phyloP scores from a whole-genome alignment of 305 asterid genomes.

The Ilex paraguariensis region DNA sequence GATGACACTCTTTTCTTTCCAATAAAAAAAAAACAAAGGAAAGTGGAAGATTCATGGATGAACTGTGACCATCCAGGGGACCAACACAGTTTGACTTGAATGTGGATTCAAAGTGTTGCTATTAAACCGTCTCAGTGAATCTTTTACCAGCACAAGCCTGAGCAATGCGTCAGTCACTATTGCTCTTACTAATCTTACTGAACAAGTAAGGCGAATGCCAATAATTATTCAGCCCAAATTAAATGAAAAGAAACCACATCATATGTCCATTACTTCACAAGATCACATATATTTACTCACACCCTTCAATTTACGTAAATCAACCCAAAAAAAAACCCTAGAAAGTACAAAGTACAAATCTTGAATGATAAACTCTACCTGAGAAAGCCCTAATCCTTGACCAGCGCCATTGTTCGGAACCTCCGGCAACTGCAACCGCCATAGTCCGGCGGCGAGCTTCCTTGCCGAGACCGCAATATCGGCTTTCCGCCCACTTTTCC shows the following conservation, averaged over 20 bases:
- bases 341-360: background rate
- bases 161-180: background rate
- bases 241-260: background rate
- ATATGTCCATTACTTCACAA: background rate
- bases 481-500: constrained; percentile 35
- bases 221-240: background rate
- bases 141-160: background rate
- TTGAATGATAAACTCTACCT: constrained; percentile 36
- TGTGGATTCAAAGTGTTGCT: too few relatives aligned
- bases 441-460: constrained; percentile 71
- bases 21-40: too few relatives aligned
- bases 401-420: constrained; percentile 28
- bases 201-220: background rate
- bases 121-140: too few relatives aligned
- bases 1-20: too few relatives aligned
- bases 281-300: background rate
- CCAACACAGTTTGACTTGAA: background rate
- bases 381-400: constrained; percentile 41
- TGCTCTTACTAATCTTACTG: background rate
- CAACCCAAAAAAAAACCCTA: background rate
- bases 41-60: background rate
- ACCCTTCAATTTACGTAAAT: background rate
- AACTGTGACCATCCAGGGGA: constrained; percentile 2
- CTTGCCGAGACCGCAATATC: constrained; percentile 52
- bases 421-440: constrained; percentile 76